Conservation (phyloP, 1,284 basidiomycete genomes). For the Malassezia obtusa region DNA sequence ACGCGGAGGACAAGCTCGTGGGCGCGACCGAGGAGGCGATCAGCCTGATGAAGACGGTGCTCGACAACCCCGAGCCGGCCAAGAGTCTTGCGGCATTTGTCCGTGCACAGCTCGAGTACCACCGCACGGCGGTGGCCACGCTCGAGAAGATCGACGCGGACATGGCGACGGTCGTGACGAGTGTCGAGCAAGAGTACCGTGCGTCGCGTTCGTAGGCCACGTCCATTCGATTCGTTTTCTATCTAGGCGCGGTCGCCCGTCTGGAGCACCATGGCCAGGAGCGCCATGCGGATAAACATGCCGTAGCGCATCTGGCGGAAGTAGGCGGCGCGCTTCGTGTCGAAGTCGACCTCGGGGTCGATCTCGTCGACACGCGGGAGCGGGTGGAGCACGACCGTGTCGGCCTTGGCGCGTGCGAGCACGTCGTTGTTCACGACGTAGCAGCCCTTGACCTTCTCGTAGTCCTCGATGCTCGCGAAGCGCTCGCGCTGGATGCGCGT, state of each 20-base stretch:
- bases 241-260: not conserved
- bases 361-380: constrained; percentile 92
- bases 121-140: constrained; percentile 67
- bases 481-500: constrained; percentile 94
- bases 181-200: constrained; percentile 83
- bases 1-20: constrained; percentile 57
- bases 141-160: constrained; percentile 63
- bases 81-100: constrained; percentile 83
- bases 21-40: constrained; percentile 97
- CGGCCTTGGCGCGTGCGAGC: constrained; percentile 78
- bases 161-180: constrained; percentile 77
- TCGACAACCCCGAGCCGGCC: constrained; percentile 92
- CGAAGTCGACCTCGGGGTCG: constrained; percentile 95
- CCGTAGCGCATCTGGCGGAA: constrained; percentile 99
- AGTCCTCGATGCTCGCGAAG: constrained; percentile 71
- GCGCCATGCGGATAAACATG: constrained; percentile 57
- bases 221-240: not conserved
- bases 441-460: constrained; percentile 80
- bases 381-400: constrained; percentile 98
- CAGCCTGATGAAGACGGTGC: constrained; percentile 90
- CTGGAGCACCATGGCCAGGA: constrained; percentile 41
- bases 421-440: constrained; percentile 91
- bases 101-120: constrained; percentile 79
- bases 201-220: constrained; percentile 25
- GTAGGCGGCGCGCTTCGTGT: constrained; percentile 83